phyloP scores from a whole-genome alignment of 2,329 filamentous ascomycete species.

The Trichoderma koningiopsis region DNA sequence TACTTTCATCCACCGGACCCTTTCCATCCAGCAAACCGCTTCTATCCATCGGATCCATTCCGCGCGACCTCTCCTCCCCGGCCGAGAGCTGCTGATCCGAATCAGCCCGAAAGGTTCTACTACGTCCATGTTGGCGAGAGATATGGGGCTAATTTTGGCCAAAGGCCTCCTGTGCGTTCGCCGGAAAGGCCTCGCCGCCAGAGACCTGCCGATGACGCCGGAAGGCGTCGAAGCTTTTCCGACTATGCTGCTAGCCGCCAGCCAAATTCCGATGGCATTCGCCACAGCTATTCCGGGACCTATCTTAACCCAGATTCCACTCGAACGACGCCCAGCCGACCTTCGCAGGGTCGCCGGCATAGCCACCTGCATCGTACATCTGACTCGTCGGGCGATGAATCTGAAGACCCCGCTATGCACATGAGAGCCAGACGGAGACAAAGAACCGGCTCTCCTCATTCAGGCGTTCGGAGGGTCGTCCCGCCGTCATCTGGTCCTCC shows the following conservation, averaged over 20 bases:
- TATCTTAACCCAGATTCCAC: constrained; percentile 42
- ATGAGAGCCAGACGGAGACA: constrained; percentile 35
- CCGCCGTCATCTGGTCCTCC: constrained; percentile 36
- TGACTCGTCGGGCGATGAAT: constrained; percentile 47
- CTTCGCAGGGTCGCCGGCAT: constrained; percentile 46
- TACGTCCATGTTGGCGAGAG: constrained; percentile 48
- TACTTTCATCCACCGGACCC: constrained; percentile 41
- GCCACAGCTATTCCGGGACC: constrained; percentile 34
- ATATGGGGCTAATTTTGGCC: constrained; percentile 31
- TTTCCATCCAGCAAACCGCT: constrained; percentile 38
- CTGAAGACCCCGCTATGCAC: constrained; percentile 28
- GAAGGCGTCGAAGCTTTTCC: constrained; percentile 53
- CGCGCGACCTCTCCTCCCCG: constrained; percentile 34
- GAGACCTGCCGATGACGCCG: constrained; percentile 45
- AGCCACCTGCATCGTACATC: constrained; percentile 53
- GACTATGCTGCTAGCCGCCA: constrained; percentile 49
- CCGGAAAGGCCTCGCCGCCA: constrained; percentile 42
- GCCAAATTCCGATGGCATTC: constrained; percentile 34
- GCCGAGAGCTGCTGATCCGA: constrained; percentile 37
- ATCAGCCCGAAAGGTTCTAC: constrained; percentile 40
- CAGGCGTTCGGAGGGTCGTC: constrained; percentile 40
- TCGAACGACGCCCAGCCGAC: constrained; percentile 35
- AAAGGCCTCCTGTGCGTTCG: constrained; percentile 38
- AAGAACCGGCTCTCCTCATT: constrained; percentile 34
- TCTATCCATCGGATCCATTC: constrained; percentile 39